Evolutionary conservation across 169 alveolate genomes (phyloP).

Genomic region (Eimeria tenella): DNA sequence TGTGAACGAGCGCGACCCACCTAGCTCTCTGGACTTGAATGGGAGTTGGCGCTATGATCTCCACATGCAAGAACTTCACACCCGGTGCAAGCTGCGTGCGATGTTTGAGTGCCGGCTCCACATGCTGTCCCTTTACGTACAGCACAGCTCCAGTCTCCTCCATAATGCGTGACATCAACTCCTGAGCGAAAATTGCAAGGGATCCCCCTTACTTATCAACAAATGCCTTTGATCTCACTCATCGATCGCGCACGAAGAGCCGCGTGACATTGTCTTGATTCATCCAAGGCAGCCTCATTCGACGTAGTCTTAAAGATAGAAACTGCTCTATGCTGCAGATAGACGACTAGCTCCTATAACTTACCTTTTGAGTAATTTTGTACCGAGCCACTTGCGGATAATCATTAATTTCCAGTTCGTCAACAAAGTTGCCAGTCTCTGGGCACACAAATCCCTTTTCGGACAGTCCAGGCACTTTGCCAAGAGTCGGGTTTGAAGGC

Average conservation of each 20-base stretch:
- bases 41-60: slow-evolving; percentile 89
- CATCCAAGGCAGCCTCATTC: not conserved
- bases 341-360: not conserved
- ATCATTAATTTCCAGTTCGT: slow-evolving; percentile 93
- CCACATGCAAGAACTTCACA: slow-evolving; percentile 88
- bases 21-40: slow-evolving; percentile 90
- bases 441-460: slow-evolving; percentile 77
- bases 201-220: not conserved
- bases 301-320: not conserved
- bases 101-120: slow-evolving; percentile 83
- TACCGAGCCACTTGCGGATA: slow-evolving; percentile 93
- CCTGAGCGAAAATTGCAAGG: slow-evolving; percentile 65
- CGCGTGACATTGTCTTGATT: too few relatives aligned
- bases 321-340: not conserved
- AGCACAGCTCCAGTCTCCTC: slow-evolving; percentile 90
- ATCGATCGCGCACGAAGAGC: too few relatives aligned
- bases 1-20: slow-evolving; percentile 71
- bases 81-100: slow-evolving; percentile 83
- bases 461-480: slow-evolving; percentile 81
- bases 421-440: slow-evolving; percentile 88
- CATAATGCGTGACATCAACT: slow-evolving; percentile 87
- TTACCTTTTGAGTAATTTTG: slow-evolving; percentile 90
- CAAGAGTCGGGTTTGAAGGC: slow-evolving; percentile 79
- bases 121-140: slow-evolving; percentile 90
- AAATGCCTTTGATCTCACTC: too few relatives aligned